Evolutionary conservation across 2,329 filamentous ascomycete genomes (phyloP), one percentile per base, ranked within the genome.

Genomic region (Emergomyces pasteurianus): DNA sequence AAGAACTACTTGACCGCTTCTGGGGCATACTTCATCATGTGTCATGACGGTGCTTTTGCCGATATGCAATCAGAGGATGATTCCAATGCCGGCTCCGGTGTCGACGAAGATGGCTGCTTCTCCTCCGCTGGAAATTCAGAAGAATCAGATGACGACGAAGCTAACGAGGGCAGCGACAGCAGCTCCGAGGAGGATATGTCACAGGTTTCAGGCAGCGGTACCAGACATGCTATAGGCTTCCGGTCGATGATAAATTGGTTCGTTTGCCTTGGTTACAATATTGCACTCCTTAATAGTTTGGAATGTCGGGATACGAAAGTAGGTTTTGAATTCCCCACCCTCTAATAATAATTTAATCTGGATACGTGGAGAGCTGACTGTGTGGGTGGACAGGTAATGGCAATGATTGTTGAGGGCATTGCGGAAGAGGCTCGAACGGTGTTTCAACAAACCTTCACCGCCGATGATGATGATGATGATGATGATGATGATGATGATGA

Each of bases 1-100:
- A 63, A 70, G 5, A 66, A 77, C 0, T 88, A 89, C 66, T 73
- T 88, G 1, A 64, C 74, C 2, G 67, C 70, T 1, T 78, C 80
- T 28, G 80, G 83, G 0, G 75, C 85, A 3, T 85, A 88, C 67
- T 89, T 90, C 65, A 73, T 90, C 58, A 81, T 91, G 76, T 83
- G 81, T 58, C 85, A 88, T 65, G 85, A 89, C 69, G 86, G 85
- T 21, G 67, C 72, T 54, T 63, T 67, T 62, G 47, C 58, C 40
- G 52, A 36, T 38, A 56, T 38, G 14, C 38, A 62, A 31, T n/a
- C 26, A 5, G 42, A 58, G 34, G 61, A 56, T 49, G 60, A 60
- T 34, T 31, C 47, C 31, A 8, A 54, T 49, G 61, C 54, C 21
- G 21, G 23, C 3, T 28, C 36, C 43, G n/a, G 72, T 65, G n/a